These are phyloP conservation scores for Lathyrus tuberosus DNA, from an alignment of 306 rosid genomes.

Conservation along the genomic window DNA sequence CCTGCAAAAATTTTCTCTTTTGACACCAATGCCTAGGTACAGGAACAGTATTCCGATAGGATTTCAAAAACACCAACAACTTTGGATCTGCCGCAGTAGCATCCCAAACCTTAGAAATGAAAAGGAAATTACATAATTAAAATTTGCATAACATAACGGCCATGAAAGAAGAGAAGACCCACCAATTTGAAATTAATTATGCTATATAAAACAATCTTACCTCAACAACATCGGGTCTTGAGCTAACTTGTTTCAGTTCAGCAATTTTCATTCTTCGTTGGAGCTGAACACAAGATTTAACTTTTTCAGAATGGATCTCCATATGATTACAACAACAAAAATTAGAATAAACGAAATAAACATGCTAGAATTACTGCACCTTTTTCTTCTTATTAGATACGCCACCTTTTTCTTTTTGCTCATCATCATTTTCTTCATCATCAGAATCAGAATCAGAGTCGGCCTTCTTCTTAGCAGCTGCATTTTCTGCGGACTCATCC, in stretches of 20 bases:
- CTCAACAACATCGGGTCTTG: slow-evolving; percentile 99
- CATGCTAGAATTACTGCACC: slow-evolving; percentile 45
- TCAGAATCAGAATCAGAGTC: slow-evolving; percentile 78
- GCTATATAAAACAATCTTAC: slow-evolving; percentile 46
- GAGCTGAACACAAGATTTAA: slow-evolving; percentile 59
- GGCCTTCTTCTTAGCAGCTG: slow-evolving; percentile 59
- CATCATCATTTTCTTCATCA: slow-evolving; percentile 82
- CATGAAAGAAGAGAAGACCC: slow-evolving; percentile 3
- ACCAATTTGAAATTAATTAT: slow-evolving; percentile 11
- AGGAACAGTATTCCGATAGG: slow-evolving; percentile 94
- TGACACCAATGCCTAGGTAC: slow-evolving; percentile 99
- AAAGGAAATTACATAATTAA: slow-evolving; percentile 14
- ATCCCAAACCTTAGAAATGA: slow-evolving; percentile 83
- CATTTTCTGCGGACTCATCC: slow-evolving; percentile 67
- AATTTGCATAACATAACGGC: slow-evolving; percentile 20
- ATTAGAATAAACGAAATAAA: background rate
- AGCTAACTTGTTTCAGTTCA: slow-evolving; percentile 84
- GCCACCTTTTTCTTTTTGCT: slow-evolving; percentile 87
- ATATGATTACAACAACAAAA: background rate
- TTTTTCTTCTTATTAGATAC: slow-evolving; percentile 92
- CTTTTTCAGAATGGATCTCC: slow-evolving; percentile 16
- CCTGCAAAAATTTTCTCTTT: slow-evolving; percentile 98
- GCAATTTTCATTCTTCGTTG: slow-evolving; percentile 99
- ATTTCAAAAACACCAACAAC: slow-evolving; percentile 86
- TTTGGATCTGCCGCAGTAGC: slow-evolving; percentile 97